phyloP scores from a whole-genome alignment of 139 green algal species.

The Chlorella sorokiniana region DNA sequence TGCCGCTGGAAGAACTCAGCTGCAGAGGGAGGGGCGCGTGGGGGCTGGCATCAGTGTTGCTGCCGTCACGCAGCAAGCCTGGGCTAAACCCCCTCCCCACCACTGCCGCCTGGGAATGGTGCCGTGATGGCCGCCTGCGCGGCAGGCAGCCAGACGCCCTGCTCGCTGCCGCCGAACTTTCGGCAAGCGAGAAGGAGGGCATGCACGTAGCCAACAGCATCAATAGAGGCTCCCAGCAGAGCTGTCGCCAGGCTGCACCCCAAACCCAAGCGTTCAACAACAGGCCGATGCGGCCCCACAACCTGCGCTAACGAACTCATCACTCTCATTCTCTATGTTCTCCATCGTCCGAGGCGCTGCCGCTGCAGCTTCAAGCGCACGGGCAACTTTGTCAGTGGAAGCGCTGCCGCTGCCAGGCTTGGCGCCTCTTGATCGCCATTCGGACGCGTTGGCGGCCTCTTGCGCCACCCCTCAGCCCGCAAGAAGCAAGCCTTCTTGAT shows the following conservation, averaged over 20 bases:
- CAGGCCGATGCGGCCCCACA: neutral
- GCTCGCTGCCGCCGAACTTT: too few relatives aligned
- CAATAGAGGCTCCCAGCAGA: too few relatives aligned
- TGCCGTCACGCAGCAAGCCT: too few relatives aligned
- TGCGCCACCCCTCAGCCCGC: too few relatives aligned
- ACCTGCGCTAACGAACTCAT: constrained; percentile 7
- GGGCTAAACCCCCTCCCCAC: too few relatives aligned
- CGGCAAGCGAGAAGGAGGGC: neutral
- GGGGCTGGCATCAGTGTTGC: neutral
- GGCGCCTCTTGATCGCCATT: too few relatives aligned
- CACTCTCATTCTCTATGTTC: constrained; percentile 9
- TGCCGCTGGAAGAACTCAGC: constrained; percentile 21
- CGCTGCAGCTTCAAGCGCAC: neutral
- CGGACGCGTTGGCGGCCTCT: too few relatives aligned
- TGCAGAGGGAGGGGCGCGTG: neutral
- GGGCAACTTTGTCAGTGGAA: neutral
- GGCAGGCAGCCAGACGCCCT: too few relatives aligned
- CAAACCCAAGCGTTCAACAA: neutral
- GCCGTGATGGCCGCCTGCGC: too few relatives aligned
- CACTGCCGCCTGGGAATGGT: too few relatives aligned
- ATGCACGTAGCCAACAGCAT: neutral
- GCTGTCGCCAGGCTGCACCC: neutral
- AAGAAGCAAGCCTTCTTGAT: too few relatives aligned
- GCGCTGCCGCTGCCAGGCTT: neutral
- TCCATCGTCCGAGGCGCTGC: neutral